Evolutionary conservation across 345 rosid species (phyloP).

Genomic region (Kandelia obovata): DNA sequence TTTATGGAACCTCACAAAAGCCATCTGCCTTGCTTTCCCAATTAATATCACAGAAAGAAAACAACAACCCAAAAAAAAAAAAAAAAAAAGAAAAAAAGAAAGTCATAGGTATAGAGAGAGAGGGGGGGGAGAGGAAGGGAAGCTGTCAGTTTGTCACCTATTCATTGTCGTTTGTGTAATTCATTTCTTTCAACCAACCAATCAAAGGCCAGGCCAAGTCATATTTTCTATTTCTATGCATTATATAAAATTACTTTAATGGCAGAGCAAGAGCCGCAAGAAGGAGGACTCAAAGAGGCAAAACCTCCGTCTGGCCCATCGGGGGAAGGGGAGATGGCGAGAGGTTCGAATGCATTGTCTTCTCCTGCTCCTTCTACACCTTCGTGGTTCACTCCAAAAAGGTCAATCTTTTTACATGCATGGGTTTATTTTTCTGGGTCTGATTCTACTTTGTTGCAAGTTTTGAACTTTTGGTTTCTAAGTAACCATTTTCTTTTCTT

Average conservation of each 20-base stretch:
- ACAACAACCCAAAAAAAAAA: neutral
- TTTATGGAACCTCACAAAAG: too few relatives aligned
- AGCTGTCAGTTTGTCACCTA: neutral
- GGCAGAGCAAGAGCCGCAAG: neutral
- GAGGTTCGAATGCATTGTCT: slow-evolving; percentile 27
- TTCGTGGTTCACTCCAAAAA: slow-evolving; percentile 81
- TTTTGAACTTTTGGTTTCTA: slow-evolving; percentile 1
- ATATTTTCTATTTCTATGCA: neutral
- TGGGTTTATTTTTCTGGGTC: slow-evolving; percentile 1
- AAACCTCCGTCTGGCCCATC: slow-evolving; percentile 20
- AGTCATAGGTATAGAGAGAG: neutral
- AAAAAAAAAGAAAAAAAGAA: neutral
- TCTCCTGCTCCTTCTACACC: slow-evolving; percentile 27
- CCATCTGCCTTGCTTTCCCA: too few relatives aligned
- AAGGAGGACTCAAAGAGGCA: slow-evolving; percentile 27
- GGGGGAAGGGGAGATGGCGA: slow-evolving; percentile 30
- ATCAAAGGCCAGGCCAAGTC: neutral
- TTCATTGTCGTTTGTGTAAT: neutral
- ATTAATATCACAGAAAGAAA: too few relatives aligned
- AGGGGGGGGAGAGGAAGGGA: too few relatives aligned
- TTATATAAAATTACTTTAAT: neutral
- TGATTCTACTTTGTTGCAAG: neutral
- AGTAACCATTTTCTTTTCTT: neutral
- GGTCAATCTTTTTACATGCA: slow-evolving; percentile 30
- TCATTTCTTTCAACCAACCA: neutral